A percentile compares a stretch with the other conserved stretches of the same genome.
Conservation (phyloP, 2,329 filamentous ascomycete species). For the Penicillium verrucosum region DNA sequence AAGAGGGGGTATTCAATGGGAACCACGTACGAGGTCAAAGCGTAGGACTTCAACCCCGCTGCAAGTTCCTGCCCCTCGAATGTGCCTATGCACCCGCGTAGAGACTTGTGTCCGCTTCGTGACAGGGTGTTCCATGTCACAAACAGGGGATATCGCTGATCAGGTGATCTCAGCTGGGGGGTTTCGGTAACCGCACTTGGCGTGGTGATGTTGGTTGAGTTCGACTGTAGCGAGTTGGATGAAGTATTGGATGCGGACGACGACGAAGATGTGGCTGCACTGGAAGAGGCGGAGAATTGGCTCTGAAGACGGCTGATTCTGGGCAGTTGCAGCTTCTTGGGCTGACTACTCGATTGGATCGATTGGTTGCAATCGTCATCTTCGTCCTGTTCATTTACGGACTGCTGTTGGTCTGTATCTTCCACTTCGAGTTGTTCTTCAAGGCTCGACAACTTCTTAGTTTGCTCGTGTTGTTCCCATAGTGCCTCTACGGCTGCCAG, state of each 20-base stretch:
- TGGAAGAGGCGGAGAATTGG: slow-evolving; percentile 38
- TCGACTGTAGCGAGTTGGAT: slow-evolving; percentile 44
- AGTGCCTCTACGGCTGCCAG: slow-evolving; percentile 68
- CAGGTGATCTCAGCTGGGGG: slow-evolving; percentile 32
- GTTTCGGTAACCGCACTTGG: slow-evolving; percentile 40
- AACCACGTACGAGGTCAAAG: slow-evolving; percentile 66
- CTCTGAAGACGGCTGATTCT: slow-evolving; percentile 35
- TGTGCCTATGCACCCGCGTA: slow-evolving; percentile 95
- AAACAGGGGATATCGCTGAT: slow-evolving; percentile 69
- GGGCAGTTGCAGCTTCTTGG: slow-evolving; percentile 30
- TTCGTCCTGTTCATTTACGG: slow-evolving; percentile 30
- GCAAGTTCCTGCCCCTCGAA: slow-evolving; percentile 76
- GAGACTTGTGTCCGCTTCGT: slow-evolving; percentile 57
- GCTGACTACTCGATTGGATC: slow-evolving; percentile 12
- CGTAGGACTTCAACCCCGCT: slow-evolving; percentile 72
- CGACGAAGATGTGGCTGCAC: slow-evolving; percentile 40
- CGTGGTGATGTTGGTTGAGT: slow-evolving; percentile 43
- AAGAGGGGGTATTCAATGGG: neutral
- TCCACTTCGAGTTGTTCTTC: slow-evolving; percentile 23
- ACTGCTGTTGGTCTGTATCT: slow-evolving; percentile 1
- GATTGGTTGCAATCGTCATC: slow-evolving; percentile 13
- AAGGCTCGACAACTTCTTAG: slow-evolving; percentile 38
- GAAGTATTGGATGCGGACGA: slow-evolving; percentile 50
- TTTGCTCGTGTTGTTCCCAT: slow-evolving; percentile 55
- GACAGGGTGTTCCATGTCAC: slow-evolving; percentile 88